Evolutionary conservation across 2,329 filamentous ascomycete genomes (phyloP).

Genomic region (Trichoderma sp.): DNA sequence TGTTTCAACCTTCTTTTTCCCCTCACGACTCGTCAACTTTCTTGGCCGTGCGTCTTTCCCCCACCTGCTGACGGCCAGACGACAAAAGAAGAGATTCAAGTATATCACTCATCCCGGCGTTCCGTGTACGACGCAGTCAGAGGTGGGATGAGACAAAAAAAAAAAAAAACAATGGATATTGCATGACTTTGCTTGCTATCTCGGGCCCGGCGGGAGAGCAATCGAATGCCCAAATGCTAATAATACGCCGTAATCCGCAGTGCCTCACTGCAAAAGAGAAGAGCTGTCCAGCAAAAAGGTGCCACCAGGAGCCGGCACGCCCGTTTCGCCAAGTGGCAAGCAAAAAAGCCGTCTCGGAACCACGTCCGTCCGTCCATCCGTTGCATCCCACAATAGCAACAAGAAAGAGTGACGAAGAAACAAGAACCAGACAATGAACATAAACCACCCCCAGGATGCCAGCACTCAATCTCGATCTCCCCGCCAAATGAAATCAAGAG

Average conservation of each 20-base stretch:
- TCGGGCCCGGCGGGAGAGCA: neutral
- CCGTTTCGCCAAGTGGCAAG: neutral
- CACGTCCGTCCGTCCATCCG: neutral
- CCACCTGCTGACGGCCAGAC: conserved; percentile 7
- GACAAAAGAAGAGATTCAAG: neutral
- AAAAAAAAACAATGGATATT: neutral
- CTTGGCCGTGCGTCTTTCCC: neutral
- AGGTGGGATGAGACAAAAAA: neutral
- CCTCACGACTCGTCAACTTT: conserved; percentile 8
- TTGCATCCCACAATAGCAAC: neutral
- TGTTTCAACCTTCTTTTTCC: neutral
- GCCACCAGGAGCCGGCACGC: neutral
- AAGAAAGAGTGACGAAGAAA: neutral
- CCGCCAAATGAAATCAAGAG: neutral
- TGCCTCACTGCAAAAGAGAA: neutral
- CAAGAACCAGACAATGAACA: neutral
- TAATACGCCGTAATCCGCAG: conserved; percentile 7
- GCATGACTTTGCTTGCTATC: neutral
- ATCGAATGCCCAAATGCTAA: neutral
- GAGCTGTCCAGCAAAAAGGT: neutral
- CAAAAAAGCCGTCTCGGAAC: conserved; percentile 6
- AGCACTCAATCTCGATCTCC: neutral
- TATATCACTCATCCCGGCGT: conserved; percentile 14
- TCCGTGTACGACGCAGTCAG: neutral
- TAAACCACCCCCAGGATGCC: neutral